These are phyloP conservation scores for Jacaranda mimosifolia DNA, from an alignment of 257 asterid genomes.

Conservation along the genomic window DNA sequence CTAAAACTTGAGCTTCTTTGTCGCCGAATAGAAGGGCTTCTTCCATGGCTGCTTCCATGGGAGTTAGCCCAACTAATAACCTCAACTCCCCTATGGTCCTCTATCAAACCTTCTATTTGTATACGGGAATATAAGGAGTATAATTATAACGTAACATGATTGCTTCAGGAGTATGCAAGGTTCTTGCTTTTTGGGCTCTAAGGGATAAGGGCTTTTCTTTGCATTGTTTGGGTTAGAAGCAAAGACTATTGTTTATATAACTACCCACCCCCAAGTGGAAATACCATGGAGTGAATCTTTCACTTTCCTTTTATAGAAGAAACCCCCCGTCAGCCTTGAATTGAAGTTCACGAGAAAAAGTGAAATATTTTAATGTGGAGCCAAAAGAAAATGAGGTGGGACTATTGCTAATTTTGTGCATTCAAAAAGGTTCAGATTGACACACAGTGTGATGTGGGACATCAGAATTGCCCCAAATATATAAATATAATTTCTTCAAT, in stretches of 20 bases:
- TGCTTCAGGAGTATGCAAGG: slow-evolving; percentile 63
- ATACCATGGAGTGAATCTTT: slow-evolving; percentile 45
- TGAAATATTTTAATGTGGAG: slow-evolving; percentile 12
- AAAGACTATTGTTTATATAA: slow-evolving; percentile 40
- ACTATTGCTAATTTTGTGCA: neutral
- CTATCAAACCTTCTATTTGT: neutral
- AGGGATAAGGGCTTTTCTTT: slow-evolving; percentile 15
- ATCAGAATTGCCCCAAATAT: too few species aligned
- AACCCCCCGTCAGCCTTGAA: slow-evolving; percentile 41
- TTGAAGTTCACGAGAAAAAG: slow-evolving; percentile 14
- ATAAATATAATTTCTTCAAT: too few species aligned
- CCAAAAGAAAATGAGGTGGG: neutral
- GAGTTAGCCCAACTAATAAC: slow-evolving; percentile 34
- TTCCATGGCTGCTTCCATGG: slow-evolving; percentile 55
- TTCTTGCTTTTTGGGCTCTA: slow-evolving; percentile 35
- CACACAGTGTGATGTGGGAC: too few species aligned
- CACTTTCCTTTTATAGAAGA: slow-evolving; percentile 53
- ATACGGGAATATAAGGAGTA: neutral
- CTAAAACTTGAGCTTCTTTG: slow-evolving; percentile 52
- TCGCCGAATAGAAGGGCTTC: slow-evolving; percentile 66
- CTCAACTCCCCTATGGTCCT: slow-evolving; percentile 22
- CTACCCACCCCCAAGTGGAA: slow-evolving; percentile 43
- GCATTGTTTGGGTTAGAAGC: slow-evolving; percentile 67
- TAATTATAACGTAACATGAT: slow-evolving; percentile 31
- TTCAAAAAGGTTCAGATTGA: too few species aligned